Evolutionary conservation across 148 eudicot species (phyloP).

Genomic region (Rheum nobile): DNA sequence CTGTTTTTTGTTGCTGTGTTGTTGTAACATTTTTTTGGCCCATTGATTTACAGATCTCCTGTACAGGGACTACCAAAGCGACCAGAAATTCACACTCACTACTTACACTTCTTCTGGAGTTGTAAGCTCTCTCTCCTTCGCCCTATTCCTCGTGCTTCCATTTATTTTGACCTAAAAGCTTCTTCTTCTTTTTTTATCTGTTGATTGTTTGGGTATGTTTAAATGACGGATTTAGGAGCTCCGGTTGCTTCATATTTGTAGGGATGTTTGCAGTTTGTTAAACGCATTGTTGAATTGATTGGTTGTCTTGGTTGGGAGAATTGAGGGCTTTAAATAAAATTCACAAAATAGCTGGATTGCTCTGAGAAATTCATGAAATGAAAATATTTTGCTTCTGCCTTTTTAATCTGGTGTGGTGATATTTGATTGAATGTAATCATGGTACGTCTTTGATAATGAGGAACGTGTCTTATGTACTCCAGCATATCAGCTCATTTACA

Average conservation of each 20-base stretch:
- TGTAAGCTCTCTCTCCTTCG: conserved; percentile 27
- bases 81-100: conserved; percentile 74
- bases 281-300: not conserved
- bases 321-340: not conserved
- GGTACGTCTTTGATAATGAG: not conserved
- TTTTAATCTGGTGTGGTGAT: not conserved
- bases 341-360: not conserved
- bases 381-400: not conserved
- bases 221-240: not conserved
- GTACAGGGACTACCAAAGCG: conserved; percentile 67
- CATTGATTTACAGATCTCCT: conserved; percentile 54
- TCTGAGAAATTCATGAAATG: not conserved
- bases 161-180: not conserved
- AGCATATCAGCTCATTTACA: not conserved
- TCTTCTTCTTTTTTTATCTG: not conserved
- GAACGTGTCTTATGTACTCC: not conserved
- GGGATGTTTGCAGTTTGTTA: not conserved
- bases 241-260: not conserved
- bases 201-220: not conserved
- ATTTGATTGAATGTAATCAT: not conserved
- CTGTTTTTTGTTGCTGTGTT: not conserved
- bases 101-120: conserved; percentile 59
- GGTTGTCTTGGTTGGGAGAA: not conserved
- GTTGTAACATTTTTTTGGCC: not conserved
- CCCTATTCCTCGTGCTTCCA: not conserved